Percentiles rank a stretch among this genome's conserved stretches.
Evolutionary conservation across 768 basidiomycete genomes (phyloP).

Genomic region (Tephrocybe sp.): DNA sequence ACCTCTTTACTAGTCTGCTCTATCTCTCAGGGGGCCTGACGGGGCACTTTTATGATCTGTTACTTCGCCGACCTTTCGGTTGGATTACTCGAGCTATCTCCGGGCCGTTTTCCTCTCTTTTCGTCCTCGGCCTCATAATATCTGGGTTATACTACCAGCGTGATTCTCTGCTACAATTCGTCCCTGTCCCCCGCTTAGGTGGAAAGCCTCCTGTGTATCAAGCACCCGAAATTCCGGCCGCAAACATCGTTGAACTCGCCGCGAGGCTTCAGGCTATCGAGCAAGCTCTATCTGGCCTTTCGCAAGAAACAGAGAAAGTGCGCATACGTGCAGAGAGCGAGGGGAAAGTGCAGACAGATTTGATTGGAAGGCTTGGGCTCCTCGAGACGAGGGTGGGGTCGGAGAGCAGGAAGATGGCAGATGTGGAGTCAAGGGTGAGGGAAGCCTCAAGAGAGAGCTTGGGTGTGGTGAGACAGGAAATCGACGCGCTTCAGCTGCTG

Average conservation of each 20-base stretch:
- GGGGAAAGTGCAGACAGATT: constrained; percentile 45
- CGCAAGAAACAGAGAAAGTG: constrained; percentile 50
- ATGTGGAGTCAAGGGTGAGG: constrained; percentile 50
- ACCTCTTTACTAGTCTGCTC: constrained; percentile 33
- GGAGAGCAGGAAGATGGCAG: constrained; percentile 41
- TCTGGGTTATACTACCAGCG: constrained; percentile 44
- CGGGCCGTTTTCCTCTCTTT: constrained; percentile 33
- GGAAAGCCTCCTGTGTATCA: constrained; percentile 34
- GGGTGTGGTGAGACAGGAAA: constrained; percentile 49
- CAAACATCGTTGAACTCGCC: constrained; percentile 65
- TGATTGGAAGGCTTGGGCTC: constrained; percentile 50
- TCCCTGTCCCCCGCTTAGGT: constrained; percentile 31
- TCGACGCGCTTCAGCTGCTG: constrained; percentile 50
- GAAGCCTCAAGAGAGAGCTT: constrained; percentile 44
- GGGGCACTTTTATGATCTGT: constrained; percentile 45
- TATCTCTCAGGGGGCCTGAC: constrained; percentile 46
- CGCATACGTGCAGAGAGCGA: constrained; percentile 54
- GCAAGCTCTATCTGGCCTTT: constrained; percentile 56
- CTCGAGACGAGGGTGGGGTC: constrained; percentile 51
- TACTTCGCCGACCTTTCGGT: constrained; percentile 46
- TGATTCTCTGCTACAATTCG: constrained; percentile 27
- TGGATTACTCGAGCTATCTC: constrained; percentile 33
- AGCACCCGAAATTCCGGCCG: constrained; percentile 56
- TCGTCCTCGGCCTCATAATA: constrained; percentile 42
- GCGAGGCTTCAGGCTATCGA: constrained; percentile 64